A percentile compares a stretch with the other conserved stretches of the same genome.
These are phyloP conservation scores for Penicillium sp. DNA, from an alignment of 2,329 filamentous ascomycete species.

Conservation along the genomic window DNA sequence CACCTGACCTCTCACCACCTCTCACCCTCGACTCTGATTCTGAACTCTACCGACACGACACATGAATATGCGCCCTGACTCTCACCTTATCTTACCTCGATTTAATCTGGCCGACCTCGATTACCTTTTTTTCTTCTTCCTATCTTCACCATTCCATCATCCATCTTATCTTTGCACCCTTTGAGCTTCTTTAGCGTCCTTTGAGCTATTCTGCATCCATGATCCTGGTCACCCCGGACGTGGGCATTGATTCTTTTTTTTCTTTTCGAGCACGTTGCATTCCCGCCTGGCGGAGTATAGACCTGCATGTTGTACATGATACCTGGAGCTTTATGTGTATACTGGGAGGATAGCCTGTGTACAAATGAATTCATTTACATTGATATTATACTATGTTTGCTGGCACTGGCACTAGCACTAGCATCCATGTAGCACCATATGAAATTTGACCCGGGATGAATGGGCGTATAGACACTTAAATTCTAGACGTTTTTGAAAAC, in stretches of 20 bases:
- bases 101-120: conserved; percentile 11
- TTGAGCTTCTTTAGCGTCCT: conserved; percentile 26
- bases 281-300: conserved; percentile 33
- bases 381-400: not conserved
- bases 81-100: conserved; percentile 7
- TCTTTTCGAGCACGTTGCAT: conserved; percentile 28
- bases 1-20: not conserved
- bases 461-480: not conserved
- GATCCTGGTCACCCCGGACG: conserved; percentile 15
- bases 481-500: not conserved
- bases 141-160: not conserved
- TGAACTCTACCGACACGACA: conserved; percentile 17
- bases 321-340: conserved; percentile 28
- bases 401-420: not conserved
- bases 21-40: conserved; percentile 7
- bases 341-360: conserved; percentile 14
- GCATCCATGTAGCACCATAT: not conserved
- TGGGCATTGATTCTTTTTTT: conserved; percentile 19
- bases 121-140: conserved; percentile 1
- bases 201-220: conserved; percentile 25
- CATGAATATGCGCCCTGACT: conserved; percentile 18
- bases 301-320: conserved; percentile 42
- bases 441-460: not conserved
- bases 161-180: not conserved
- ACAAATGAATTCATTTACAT: conserved; percentile 14